A percentile compares a stretch with the other conserved stretches of the same genome.
phyloP scores from a whole-genome alignment of 805 yeast genomes.

The Cyberlindnera petersonii region DNA sequence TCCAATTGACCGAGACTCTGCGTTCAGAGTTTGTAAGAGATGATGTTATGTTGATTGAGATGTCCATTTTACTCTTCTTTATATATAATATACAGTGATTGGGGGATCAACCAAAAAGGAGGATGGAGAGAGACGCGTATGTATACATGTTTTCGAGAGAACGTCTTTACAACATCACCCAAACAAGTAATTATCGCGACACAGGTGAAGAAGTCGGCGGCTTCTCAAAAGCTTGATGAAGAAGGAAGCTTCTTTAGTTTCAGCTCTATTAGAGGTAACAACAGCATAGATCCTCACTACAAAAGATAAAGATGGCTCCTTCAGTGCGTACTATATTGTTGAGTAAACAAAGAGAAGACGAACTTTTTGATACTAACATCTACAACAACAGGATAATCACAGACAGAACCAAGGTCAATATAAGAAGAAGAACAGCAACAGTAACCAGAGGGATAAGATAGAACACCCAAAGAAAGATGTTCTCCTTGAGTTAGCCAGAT shows the following conservation, averaged over 20 bases:
- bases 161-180: background rate
- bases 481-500: constrained; percentile 73
- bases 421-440: constrained; percentile 12
- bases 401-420: constrained; percentile 12
- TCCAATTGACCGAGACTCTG: constrained; percentile 60
- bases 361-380: background rate
- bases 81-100: background rate
- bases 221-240: too few species aligned
- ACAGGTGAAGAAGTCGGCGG: too few species aligned
- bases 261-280: too few species aligned
- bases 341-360: too few species aligned
- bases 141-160: background rate
- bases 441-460: constrained; percentile 40
- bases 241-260: too few species aligned
- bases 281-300: too few species aligned
- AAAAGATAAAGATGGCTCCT: too few species aligned
- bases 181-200: too few species aligned
- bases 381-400: background rate
- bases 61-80: constrained; percentile 29
- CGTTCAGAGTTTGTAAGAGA: constrained; percentile 66
- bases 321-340: too few species aligned
- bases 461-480: constrained; percentile 84
- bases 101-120: constrained; percentile 2
- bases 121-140: too few species aligned
- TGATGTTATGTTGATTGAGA: constrained; percentile 58